Percentiles rank a stretch among this genome's conserved stretches.
Evolutionary conservation across 805 yeast species (phyloP).

Genomic region (Nakazawaea pomicola): DNA sequence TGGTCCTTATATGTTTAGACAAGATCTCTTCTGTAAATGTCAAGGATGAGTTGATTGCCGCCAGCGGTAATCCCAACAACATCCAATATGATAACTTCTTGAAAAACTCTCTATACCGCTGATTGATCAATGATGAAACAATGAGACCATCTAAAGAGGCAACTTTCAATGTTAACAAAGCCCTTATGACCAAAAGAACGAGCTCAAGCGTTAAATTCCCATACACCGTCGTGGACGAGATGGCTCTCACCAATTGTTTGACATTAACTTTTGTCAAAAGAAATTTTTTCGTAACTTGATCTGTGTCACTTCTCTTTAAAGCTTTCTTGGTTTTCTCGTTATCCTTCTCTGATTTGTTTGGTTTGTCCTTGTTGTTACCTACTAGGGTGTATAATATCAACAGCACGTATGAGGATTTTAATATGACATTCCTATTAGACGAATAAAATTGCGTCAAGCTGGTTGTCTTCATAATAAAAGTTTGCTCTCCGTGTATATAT

Average conservation of each 20-base stretch:
- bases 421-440: constrained; percentile 7
- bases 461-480: too few relatives aligned
- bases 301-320: too few relatives aligned
- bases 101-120: constrained; percentile 58
- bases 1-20: constrained; percentile 53
- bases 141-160: constrained; percentile 84
- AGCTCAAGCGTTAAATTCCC: constrained; percentile 29
- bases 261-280: background rate
- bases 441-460: constrained; percentile 4
- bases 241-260: constrained; percentile 1
- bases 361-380: constrained; percentile 3
- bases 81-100: constrained; percentile 71
- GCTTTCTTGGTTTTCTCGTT: constrained; percentile 1
- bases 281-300: too few relatives aligned
- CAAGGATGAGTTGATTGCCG: constrained; percentile 69
- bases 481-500: background rate
- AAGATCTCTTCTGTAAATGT: constrained; percentile 54
- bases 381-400: constrained; percentile 10
- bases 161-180: constrained; percentile 70
- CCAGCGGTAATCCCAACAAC: constrained; percentile 80
- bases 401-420: constrained; percentile 9
- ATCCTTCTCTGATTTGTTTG: background rate
- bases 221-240: constrained; percentile 2
- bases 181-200: constrained; percentile 56
- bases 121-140: constrained; percentile 76